Percentiles rank a stretch among this genome's conserved stretches.
phyloP scores from a whole-genome alignment of 2,329 filamentous ascomycete species.

The Aspergillus sergii region DNA sequence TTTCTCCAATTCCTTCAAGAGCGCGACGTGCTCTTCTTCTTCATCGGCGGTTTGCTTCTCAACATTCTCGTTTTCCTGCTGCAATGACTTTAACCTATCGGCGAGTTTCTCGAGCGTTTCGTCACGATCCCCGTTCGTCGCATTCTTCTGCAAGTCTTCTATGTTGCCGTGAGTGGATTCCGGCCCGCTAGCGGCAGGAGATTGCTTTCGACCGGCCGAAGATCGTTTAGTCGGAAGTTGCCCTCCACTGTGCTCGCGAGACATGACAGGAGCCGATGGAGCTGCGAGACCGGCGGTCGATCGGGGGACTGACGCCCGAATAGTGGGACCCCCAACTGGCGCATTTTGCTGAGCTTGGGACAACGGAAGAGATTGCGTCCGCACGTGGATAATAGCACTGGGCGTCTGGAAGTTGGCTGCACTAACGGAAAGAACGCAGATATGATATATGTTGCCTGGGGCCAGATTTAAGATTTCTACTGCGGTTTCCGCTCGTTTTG shows the following conservation, averaged over 20 bases:
- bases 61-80: slow-evolving; percentile 81
- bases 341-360: slow-evolving; percentile 40
- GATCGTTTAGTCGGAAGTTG: slow-evolving; percentile 61
- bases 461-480: slow-evolving; percentile 87
- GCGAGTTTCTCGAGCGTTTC: slow-evolving; percentile 77
- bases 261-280: slow-evolving; percentile 62
- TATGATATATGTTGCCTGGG: slow-evolving; percentile 87
- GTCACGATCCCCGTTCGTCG: slow-evolving; percentile 57
- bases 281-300: slow-evolving; percentile 59
- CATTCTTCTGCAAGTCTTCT: slow-evolving; percentile 41
- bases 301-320: slow-evolving; percentile 57
- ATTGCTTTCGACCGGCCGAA: slow-evolving; percentile 73
- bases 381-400: slow-evolving; percentile 80
- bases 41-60: slow-evolving; percentile 68
- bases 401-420: slow-evolving; percentile 90
- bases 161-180: slow-evolving; percentile 44
- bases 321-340: slow-evolving; percentile 41
- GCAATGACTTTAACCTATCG: slow-evolving; percentile 74
- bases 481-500: slow-evolving; percentile 77
- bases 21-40: slow-evolving; percentile 68
- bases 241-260: slow-evolving; percentile 66
- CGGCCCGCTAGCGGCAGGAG: slow-evolving; percentile 63
- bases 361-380: slow-evolving; percentile 63
- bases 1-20: slow-evolving; percentile 68
- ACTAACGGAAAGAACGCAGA: slow-evolving; percentile 89